Evolutionary conservation across 2,329 filamentous ascomycete species (phyloP).

Genomic region (Diaporthe aspalathi): DNA sequence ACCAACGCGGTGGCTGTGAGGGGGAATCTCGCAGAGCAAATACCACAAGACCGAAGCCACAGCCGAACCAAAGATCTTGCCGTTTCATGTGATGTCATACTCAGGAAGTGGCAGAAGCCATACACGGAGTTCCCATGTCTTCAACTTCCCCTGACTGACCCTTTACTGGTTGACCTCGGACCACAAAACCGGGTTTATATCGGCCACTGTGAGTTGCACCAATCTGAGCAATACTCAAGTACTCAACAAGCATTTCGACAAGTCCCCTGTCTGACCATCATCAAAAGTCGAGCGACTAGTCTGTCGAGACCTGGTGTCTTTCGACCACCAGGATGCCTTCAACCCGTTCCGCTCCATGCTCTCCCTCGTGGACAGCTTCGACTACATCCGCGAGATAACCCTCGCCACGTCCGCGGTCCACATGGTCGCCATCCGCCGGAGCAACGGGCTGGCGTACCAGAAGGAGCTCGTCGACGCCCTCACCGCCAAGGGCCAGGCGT

Average conservation of each 20-base stretch:
- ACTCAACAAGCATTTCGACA: neutral
- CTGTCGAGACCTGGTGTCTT: constrained; percentile 64
- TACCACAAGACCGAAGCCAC: constrained; percentile 1
- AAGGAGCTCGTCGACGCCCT: constrained; percentile 56
- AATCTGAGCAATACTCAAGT: neutral
- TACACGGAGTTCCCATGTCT: neutral
- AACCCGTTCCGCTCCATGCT: constrained; percentile 61
- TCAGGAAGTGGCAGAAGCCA: neutral
- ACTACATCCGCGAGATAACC: constrained; percentile 59
- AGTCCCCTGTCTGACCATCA: neutral
- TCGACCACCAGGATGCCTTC: constrained; percentile 52
- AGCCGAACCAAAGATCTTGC: neutral
- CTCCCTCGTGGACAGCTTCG: constrained; percentile 54
- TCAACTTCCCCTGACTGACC: constrained; percentile 54
- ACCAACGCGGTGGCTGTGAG: constrained; percentile 63
- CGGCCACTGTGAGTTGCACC: constrained; percentile 58
- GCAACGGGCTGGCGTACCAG: constrained; percentile 44
- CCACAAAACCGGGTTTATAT: constrained; percentile 59
- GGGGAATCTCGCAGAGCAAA: constrained; percentile 54
- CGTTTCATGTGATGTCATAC: neutral
- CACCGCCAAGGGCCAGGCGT: constrained; percentile 58
- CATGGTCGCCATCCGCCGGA: constrained; percentile 56
- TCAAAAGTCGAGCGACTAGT: constrained; percentile 58
- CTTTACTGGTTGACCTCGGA: constrained; percentile 65
- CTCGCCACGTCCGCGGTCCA: constrained; percentile 62